Evolutionary conservation across 2,329 filamentous ascomycete genomes (phyloP).

Genomic region (Venturia oleaginea): DNA sequence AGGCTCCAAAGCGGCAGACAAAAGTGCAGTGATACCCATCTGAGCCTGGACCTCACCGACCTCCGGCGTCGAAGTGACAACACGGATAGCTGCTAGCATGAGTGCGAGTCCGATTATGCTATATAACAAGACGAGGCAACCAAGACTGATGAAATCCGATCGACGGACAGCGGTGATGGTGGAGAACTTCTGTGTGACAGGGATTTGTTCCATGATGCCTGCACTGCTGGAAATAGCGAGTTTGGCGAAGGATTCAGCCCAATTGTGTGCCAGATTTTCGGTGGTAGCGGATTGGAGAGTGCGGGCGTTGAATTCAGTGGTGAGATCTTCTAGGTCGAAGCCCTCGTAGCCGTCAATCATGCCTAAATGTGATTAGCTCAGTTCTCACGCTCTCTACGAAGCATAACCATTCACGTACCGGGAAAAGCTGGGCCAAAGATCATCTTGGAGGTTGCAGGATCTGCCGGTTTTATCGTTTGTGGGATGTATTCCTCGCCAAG

Average conservation of each 20-base stretch:
- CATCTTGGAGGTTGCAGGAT: neutral
- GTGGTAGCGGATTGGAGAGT: neutral
- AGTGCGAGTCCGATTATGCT: neutral
- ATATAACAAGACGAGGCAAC: neutral
- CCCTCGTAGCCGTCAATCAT: neutral
- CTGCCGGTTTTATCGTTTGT: neutral
- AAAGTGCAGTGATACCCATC: slow-evolving; percentile 4
- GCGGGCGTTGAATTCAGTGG: neutral
- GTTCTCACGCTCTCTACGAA: neutral
- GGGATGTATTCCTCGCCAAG: slow-evolving; percentile 7
- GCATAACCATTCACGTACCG: neutral
- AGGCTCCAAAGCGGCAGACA: neutral
- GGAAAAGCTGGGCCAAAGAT: neutral
- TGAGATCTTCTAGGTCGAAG: neutral
- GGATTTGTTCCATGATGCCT: slow-evolving; percentile 14
- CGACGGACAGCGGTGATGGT: neutral
- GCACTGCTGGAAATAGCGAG: slow-evolving; percentile 29
- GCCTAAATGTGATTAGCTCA: neutral
- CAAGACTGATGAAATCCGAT: neutral
- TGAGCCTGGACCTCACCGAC: neutral
- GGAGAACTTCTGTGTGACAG: neutral
- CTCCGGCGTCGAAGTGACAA: neutral
- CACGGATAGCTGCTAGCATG: neutral
- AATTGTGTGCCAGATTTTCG: neutral
- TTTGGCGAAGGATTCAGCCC: slow-evolving; percentile 25